A percentile compares a stretch with the other conserved stretches of the same genome.
Conservation (phyloP, 148 eudicot species). For the Spergularia marina region DNA sequence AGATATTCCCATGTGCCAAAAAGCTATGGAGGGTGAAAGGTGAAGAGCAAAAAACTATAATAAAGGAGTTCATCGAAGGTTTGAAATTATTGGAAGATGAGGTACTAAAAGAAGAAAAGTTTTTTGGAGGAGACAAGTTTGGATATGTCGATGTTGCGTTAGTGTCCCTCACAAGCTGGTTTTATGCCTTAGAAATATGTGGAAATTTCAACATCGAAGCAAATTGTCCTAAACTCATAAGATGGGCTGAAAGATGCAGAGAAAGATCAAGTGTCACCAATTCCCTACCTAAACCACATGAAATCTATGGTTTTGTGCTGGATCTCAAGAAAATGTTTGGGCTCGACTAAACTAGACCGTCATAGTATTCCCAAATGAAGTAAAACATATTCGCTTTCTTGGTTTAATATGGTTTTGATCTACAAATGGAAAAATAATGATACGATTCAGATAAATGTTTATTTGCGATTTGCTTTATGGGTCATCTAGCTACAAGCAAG, state of each 20-base stretch:
- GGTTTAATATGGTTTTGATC: no score
- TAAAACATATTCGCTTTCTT: no score
- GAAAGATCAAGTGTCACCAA: conserved; percentile 17
- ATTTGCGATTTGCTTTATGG: no score
- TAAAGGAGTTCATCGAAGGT: conserved; percentile 14
- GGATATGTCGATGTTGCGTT: conserved; percentile 21
- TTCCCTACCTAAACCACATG: not conserved
- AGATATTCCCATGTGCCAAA: conserved; percentile 11
- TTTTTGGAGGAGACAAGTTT: conserved; percentile 25
- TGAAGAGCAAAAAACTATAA: not conserved
- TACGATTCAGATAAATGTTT: no score
- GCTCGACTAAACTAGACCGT: not conserved
- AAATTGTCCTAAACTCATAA: conserved; percentile 12
- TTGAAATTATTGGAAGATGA: conserved; percentile 8
- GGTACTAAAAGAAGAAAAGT: conserved; percentile 1
- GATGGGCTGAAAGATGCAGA: conserved; percentile 21
- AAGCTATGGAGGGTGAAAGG: conserved; percentile 18
- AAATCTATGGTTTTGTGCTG: conserved; percentile 2
- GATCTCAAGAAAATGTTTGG: not conserved
- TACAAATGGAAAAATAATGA: no score
- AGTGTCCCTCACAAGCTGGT: conserved; percentile 16
- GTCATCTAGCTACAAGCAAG: no score
- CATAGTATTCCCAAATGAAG: no score
- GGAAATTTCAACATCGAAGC: conserved; percentile 15
- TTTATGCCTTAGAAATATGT: conserved; percentile 17